Evolutionary conservation across 225 moss, liverwort and hornwort species (phyloP), one percentile per base, ranked within the genome.

Genomic region (Sphagnum tenellum): DNA sequence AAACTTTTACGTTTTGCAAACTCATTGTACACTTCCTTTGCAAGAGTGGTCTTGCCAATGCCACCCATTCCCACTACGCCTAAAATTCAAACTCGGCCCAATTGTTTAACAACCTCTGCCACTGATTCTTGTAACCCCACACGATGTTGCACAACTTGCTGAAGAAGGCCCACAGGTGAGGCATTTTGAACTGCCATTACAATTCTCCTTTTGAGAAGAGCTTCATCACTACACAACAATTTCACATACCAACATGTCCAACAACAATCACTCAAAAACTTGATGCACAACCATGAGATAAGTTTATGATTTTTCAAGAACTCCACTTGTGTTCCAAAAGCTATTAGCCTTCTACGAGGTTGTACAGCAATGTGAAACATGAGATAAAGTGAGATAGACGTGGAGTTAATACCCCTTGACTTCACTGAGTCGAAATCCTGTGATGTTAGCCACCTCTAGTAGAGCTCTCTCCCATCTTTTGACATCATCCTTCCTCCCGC

Each of bases 31-130:
- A 69, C 49, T 5, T 69, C 55, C 47, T 5, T 48, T 0, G 55
- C 69, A 2, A 69, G 62, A 29, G 70, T 70, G 11, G 70, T 70
- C 12, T 70, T 70, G 6, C 70, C 63, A 12, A 70, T 64, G 48
- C 70, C 55, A 3, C 69, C 69, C 69, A 48, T 63, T 7, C 55
- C 69, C 2, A 69, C 53, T 9, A 69, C 48, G 3, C 55, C 55
- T 4, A 69, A 47, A 10, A 69, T 14, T 2, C 29, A 12, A 4
- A 63, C 69, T 47, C 56, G 9, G 12, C 55, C n/a, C 9, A 67
- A 0, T 29, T 10, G 58, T n/a, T 59, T 2, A 12, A 67, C 9
- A 46, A 9, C 69, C 45, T 55, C 53, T 4, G 55, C 5, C 55
- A 49, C 47, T 9, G 69, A 70, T 3, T 70, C 55, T 29, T 63